Conservation (phyloP, 2,329 filamentous ascomycete species). For the Aspergillus tanneri region DNA sequence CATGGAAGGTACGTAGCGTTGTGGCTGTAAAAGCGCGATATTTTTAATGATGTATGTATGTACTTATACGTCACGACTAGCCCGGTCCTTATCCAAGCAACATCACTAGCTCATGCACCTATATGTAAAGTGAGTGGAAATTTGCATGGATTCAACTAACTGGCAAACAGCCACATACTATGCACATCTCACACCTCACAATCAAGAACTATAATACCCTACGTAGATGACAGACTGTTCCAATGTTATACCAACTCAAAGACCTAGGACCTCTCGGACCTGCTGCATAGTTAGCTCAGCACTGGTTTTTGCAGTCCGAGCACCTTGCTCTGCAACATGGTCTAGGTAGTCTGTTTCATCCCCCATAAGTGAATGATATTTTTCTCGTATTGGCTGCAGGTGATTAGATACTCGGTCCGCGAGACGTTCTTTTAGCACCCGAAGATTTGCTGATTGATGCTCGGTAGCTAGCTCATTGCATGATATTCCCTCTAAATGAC, state of each 20-base stretch:
- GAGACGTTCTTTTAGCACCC: slow-evolving; percentile 64
- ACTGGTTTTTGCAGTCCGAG: slow-evolving; percentile 31
- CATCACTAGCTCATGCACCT: no score
- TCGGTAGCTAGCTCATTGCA: slow-evolving; percentile 50
- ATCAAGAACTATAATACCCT: no score
- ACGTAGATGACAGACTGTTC: no score
- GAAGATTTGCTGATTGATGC: slow-evolving; percentile 49
- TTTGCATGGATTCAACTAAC: no score
- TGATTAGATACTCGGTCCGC: slow-evolving; percentile 45
- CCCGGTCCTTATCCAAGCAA: no score
- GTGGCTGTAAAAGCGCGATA: no score
- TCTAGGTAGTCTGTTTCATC: slow-evolving; percentile 31
- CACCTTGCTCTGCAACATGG: slow-evolving; percentile 32
- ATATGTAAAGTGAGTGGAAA: no score
- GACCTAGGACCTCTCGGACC: slow-evolving; percentile 33
- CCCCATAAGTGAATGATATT: slow-evolving; percentile 31
- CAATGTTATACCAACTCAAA: no score
- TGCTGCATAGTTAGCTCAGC: slow-evolving; percentile 33
- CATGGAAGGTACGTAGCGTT: no score
- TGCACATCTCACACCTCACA: neutral
- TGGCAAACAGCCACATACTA: no score
- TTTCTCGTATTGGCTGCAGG: slow-evolving; percentile 36
- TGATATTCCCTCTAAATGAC: slow-evolving; percentile 58
- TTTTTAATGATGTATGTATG: no score
- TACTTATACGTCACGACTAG: no score